Evolutionary conservation across 495 filamentous ascomycete species (phyloP), one percentile per base, ranked within the genome.

Genomic region (Chaetomium cochliodes): DNA sequence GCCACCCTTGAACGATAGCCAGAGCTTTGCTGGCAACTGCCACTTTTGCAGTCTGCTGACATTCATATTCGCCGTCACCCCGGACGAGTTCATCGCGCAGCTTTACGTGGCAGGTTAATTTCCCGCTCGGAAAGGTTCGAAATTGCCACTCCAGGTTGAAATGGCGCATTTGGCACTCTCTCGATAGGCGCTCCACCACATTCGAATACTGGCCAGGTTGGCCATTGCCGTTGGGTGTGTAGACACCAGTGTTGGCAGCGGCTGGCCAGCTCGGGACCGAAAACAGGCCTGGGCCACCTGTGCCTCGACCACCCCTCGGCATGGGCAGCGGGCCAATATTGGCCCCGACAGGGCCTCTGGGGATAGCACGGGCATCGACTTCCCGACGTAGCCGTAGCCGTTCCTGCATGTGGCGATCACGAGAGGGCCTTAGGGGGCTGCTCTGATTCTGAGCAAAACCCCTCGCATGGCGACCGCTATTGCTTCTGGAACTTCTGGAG

Each of bases 141-240:
- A 37, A 46, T 20, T 47, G 15, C 47, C 52, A 71, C 25, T 63
- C 44, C 3, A 74, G 75, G 53, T 77, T 78, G 60, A 77, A 78
- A 23, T 55, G 30, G 6, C 72, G 70, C 18, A 37, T 25, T 64
- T 78, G 75, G 46, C 76, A 78, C 65, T 64, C 69, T 4, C 37
- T 30, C 3, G 65, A 67, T 0, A 73, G 55, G 3, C 46, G 44
- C 47, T 30, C 15, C 7, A 39, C 41, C 0, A 55, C 55, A 30
- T 28, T 30, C 13, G 26, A 15, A 22, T 54, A 51, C 8, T 56
- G 52, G 49, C 20, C 26, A 56, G n/a, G n/a, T 23, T 11, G 13
- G 3, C 18, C 20, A 25, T 2, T 26, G 22, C 12, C 7, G 23
- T 12, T 6, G 49, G 23, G 22, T 12, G 33, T 15, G 33, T n/a